These are phyloP conservation scores for Melastoma candidum DNA, from an alignment of 441 rosid species.

Conservation along the genomic window DNA sequence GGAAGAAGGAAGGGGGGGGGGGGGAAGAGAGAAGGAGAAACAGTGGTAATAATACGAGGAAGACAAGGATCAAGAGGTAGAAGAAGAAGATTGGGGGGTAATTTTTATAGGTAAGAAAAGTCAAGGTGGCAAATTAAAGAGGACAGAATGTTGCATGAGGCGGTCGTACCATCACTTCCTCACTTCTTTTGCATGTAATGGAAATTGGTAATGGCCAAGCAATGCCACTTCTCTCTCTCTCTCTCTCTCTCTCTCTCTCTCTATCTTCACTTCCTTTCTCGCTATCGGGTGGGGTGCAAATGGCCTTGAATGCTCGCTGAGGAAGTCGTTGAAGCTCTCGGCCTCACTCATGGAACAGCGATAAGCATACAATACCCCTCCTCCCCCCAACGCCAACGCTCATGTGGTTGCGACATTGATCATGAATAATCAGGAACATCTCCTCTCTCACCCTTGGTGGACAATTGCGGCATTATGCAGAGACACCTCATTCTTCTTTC, in stretches of 20 bases:
- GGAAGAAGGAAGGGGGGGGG: neutral
- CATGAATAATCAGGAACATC: neutral
- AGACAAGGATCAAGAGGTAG: slow-evolving; percentile 1
- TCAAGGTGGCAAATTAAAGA: slow-evolving; percentile 35
- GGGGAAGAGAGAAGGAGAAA: neutral
- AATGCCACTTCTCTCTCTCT: slow-evolving; percentile 2
- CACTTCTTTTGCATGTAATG: neutral
- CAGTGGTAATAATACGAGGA: neutral
- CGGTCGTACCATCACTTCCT: slow-evolving; percentile 13
- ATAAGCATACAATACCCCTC: too few species aligned
- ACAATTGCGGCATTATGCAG: neutral
- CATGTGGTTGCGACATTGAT: slow-evolving; percentile 19
- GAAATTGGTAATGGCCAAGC: too few species aligned
- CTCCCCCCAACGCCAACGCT: too few species aligned
- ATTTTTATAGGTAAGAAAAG: slow-evolving; percentile 49
- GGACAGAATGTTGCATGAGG: slow-evolving; percentile 53
- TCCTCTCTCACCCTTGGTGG: slow-evolving; percentile 2
- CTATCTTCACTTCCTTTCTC: slow-evolving; percentile 2
- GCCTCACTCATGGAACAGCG: too few species aligned
- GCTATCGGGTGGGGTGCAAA: too few species aligned
- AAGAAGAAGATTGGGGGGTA: slow-evolving; percentile 2
- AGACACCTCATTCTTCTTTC: slow-evolving; percentile 35
- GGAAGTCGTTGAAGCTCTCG: too few species aligned
- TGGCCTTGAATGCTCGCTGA: too few species aligned
- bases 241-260: slow-evolving; percentile 7